Conservation (phyloP, 441 rosid genomes). For the Gossypium lobatum region DNA sequence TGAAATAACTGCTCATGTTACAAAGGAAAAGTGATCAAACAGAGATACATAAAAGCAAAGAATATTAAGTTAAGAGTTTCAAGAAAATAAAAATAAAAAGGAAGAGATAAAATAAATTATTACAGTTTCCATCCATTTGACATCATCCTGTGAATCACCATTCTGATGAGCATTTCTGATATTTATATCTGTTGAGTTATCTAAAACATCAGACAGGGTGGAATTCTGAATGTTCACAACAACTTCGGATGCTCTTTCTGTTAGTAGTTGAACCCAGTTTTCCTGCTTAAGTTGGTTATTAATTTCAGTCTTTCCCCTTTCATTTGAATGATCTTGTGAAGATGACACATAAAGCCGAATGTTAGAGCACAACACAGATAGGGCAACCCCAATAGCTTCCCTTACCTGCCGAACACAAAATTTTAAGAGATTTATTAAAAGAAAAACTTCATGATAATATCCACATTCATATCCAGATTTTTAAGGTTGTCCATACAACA, state of each 20-base stretch:
- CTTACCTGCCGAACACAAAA: slow-evolving; percentile 58
- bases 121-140: slow-evolving; percentile 99
- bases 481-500: not conserved
- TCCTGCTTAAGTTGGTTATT: slow-evolving; percentile 46
- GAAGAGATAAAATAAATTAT: slow-evolving; percentile 2
- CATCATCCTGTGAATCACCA: slow-evolving; percentile 69
- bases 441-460: not conserved
- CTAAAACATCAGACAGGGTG: slow-evolving; percentile 53
- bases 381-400: slow-evolving; percentile 89
- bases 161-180: slow-evolving; percentile 46
- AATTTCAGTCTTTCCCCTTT: slow-evolving; percentile 33
- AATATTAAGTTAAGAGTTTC: slow-evolving; percentile 1
- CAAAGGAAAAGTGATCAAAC: slow-evolving; percentile 15
- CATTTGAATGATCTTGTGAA: slow-evolving; percentile 39
- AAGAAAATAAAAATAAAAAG: not conserved
- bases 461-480: not conserved
- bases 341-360: slow-evolving; percentile 65
- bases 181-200: slow-evolving; percentile 34
- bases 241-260: slow-evolving; percentile 66
- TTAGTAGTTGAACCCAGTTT: slow-evolving; percentile 60
- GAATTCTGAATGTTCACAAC: slow-evolving; percentile 74
- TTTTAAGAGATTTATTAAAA: slow-evolving; percentile 7
- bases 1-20: slow-evolving; percentile 61
- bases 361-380: slow-evolving; percentile 87
- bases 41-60: not conserved